These are phyloP conservation scores for Silybum marianum DNA, from an alignment of 129 eudicot species.

Conservation along the genomic window DNA sequence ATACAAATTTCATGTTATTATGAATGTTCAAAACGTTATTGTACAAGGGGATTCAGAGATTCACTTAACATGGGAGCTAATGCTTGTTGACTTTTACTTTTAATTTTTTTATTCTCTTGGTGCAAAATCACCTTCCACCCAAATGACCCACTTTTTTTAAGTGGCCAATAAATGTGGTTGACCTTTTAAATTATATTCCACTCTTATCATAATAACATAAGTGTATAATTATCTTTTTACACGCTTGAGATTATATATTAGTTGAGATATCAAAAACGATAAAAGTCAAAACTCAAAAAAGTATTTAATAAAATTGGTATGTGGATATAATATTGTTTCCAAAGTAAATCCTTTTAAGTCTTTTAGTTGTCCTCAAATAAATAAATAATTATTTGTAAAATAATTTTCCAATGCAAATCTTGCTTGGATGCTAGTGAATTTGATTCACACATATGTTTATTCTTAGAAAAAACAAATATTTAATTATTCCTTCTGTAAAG, in stretches of 20 bases:
- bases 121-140: conserved; percentile 20
- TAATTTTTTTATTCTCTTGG: background rate
- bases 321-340: no score
- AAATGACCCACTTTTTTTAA: background rate
- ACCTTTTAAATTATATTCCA: background rate
- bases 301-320: no score
- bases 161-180: conserved; percentile 8
- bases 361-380: no score
- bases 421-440: background rate
- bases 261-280: no score
- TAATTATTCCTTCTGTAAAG: background rate
- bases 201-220: background rate
- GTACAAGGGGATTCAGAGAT: background rate
- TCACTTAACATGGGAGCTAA: background rate
- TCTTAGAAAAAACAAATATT: background rate
- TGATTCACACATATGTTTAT: background rate
- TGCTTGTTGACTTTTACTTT: conserved; percentile 11
- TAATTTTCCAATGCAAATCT: background rate
- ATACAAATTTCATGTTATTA: no score
- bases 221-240: background rate
- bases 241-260: background rate
- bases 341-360: no score
- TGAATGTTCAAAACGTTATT: background rate
- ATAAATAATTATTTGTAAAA: no score
- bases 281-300: background rate